Base-by-base conservation (phyloP, 2,329 filamentous ascomycete genomes). In the Periconia digitata region DNA sequence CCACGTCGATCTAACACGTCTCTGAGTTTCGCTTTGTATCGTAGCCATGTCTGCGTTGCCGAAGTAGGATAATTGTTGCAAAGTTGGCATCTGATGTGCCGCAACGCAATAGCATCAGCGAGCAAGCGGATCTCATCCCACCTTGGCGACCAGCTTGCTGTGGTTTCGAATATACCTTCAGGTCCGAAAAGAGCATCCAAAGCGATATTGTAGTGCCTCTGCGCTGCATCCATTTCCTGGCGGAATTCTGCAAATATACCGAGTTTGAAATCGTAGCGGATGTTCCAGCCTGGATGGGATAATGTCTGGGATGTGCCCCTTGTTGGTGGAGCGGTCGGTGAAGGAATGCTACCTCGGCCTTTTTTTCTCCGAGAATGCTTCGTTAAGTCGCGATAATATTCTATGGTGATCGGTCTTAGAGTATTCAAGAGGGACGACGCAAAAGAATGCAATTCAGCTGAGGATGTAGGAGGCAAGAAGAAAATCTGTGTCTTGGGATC, bases 341-440 rank as follows among this genome's bases (percentile, higher is more conserved):
- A 85, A 10, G 91, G 91, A 13, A 88, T 85, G 16, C 84, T 79
- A 7, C 89, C 87, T 49, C 91, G 83, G 40, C 88, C 87, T 58
- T 89, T 87, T 76, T 97, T 97, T 67, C 94, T 87, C 58, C 92
- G 84, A 8, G 88, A 81, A 75, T 96, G 92, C 50, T 95, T 92
- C n/a, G 90, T 91, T 12, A 97, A 79, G 60, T 99, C 92, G 39
- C 92, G 82, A 69, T 97, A 97, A 71, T 96, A 96, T 61, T 99
- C 94, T 39, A 92, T 76, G 17, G 89, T 85, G 17, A 85, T 78
- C 1, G 85, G 83, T 50, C 92, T 90, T 38, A 96, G 71, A 1
- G 86, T 81, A 2, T 83, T 77, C 40, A 96, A 77, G 35, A 95
- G 82, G 43, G 82, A 87, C 46, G 86, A 84, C 0, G 87, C 84